Base-by-base conservation (phyloP, 805 yeast species). In the Debaryomyces hansenii region DNA sequence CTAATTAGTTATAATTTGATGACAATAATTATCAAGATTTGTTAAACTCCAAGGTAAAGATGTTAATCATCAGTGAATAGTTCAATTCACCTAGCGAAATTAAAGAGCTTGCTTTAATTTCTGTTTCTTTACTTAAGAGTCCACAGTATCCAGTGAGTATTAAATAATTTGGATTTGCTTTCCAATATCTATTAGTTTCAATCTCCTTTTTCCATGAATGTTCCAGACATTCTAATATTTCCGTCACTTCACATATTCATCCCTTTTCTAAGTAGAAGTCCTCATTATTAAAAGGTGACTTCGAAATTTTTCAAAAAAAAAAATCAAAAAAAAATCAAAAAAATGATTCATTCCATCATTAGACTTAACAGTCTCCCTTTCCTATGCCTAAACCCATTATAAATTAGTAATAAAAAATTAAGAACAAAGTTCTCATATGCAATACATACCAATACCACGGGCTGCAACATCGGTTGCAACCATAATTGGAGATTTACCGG, bases 401-500 rank as follows among this genome's bases (percentile, higher is more conserved):
- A 29, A 42, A 34, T 38, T 45, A 51, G 44, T 46, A 37, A 35
- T 15, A 21, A 44, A 42, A 37, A 10, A 15, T 27, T 18, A 40
- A 43, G 21, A 38, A 40, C 52, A 54, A 50, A 66, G 69, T 31
- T 31, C 34, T 31, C 34, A 31, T 6, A 31, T 31, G 16, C 14
- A n/a, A 31, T 31, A 88, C 97, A 74, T 89, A 90, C 96, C 97
- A 77, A 94, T 90, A 84, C 99, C 99, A 82, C 99, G 88, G 57
- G 99, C 97, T 53, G 99, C 99, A 69, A 94, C 99, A 72, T 94
- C 99, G 55, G 99, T 94, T 52, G 99, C 99, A 67, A 91, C 96
- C 97, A 94, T 90, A 63, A 94, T 85, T 55, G 97, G 96, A 46
- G 95, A 84, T 71, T 84, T 87, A 60, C 98, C 98, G 50, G 82